Base-by-base conservation (phyloP, 495 filamentous ascomycete genomes). In the Hapsidospora chrysogenum region DNA sequence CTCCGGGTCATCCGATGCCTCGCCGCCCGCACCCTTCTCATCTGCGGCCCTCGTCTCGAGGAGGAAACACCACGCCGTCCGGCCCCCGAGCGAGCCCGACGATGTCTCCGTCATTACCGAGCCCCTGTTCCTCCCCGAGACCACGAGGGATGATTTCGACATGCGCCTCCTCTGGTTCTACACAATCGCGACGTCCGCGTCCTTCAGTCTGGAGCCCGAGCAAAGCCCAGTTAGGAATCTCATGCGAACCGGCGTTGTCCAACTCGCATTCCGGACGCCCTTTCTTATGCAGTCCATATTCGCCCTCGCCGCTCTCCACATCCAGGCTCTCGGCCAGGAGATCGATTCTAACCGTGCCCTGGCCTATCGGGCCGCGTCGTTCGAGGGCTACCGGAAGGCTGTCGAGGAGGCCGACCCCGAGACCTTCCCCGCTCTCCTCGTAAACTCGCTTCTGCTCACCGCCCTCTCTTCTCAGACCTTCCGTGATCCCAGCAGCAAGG, bases 221-320 rank as follows among this genome's bases (percentile, higher is more conserved):
- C 41, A 41, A 2, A 46, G 49, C 15, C 27, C 31, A 4, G 41
- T 66, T 31, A 50, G 58, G 35, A 36, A 56, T 29, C 41, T 59
- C 33, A 48, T 70, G 14, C 46, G 50, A 30, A 49, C 58, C n/a
- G 53, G 51, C 10, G 34, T 68, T 10, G 52, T 63, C 27, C 52
- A 65, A 33, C 53, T 63, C 16, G 64, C 61, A 28, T 63, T 64
- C 33, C 40, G 51, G 29, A 54, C 51, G 20, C 60, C 58, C 1
- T 70, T 64, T 31, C 51, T 70, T n/a, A 59, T 70, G 54, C 47
- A 69, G 36, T 54, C 50, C 29, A 17, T 68, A 4, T 58, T 69
- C 36, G 63, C 50, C n/a, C 46, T 65, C 8, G 45, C 66, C 3
- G 56, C 64, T 6, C 43, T 60, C 18, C 61, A 68, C 39, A 45